Evolutionary conservation across 163 green algal species (phyloP), one percentile per base, ranked within the genome.

Genomic region (Coccomyxa subellipsoidea): DNA sequence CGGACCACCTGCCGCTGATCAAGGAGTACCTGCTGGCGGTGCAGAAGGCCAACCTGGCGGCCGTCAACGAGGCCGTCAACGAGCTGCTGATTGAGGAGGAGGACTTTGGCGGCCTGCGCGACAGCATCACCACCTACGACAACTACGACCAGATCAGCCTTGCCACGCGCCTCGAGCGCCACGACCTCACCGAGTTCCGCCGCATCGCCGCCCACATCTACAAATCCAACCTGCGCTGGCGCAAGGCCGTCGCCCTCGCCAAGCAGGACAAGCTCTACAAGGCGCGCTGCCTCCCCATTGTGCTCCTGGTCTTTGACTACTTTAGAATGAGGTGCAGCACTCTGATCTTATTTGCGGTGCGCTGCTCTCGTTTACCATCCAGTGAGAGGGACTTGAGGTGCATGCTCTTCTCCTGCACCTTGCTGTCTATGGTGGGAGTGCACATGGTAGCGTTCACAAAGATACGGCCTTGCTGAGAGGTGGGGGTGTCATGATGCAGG

Each of bases 61-160:
- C 93, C 59, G 96, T 99, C 29, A 99, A 99, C 88, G 96, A 99
- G 88, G 96, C 97, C 25, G 89, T 99, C 40, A 99, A 99, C 85
- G 92, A 95, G 80, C 90, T 99, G 84, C 93, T 97, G 76, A 94
- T 99, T n/a, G 95, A 98, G 81, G 97, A 99, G 90, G 96, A 98
- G 87, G 95, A 99, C 92, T 98, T 91, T 82, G 91, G 21, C 32
- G 93, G 84, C 7, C 91, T 99, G 83, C 86, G 93, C 76, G 91
- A 94, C 40, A 95, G 87, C 87, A 98, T 98, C 82, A 93, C 94
- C 69, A 96, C 91, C 21, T 98, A 98, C 87, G 96, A 99, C 90
- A 98, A 97, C 93, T 99, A 73, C 79, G 79, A 83, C 79, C 79
- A 83, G 79, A 78, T 83, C 37, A 39, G 79, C 7, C 91, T 98